These are phyloP conservation scores for Cyberlindnera amylophila DNA, from an alignment of 805 yeast species.

Conservation along the genomic window DNA sequence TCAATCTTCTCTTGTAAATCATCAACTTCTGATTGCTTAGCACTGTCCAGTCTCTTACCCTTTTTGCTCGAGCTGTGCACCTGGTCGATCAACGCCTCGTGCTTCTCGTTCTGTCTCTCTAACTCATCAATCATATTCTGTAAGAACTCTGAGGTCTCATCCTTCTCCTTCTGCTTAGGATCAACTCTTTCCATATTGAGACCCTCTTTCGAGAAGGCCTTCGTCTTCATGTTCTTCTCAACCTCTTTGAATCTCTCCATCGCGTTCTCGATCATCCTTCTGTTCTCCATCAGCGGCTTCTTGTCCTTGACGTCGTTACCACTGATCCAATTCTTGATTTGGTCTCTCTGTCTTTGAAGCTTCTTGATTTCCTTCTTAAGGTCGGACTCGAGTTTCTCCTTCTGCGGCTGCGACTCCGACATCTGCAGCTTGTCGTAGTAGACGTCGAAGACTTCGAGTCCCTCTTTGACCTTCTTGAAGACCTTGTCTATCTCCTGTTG, in stretches of 20 bases:
- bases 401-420: slow-evolving; percentile 80
- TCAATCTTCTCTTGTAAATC: slow-evolving; percentile 61
- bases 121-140: slow-evolving; percentile 73
- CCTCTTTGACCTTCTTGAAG: slow-evolving; percentile 88
- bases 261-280: slow-evolving; percentile 64
- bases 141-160: slow-evolving; percentile 67
- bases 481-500: slow-evolving; percentile 86
- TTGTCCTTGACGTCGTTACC: slow-evolving; percentile 91
- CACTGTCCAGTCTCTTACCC: slow-evolving; percentile 45
- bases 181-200: slow-evolving; percentile 68
- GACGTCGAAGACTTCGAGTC: slow-evolving; percentile 78
- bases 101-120: slow-evolving; percentile 72
- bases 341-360: slow-evolving; percentile 89
- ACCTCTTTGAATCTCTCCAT: slow-evolving; percentile 96
- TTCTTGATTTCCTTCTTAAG: slow-evolving; percentile 93
- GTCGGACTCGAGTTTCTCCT: slow-evolving; percentile 90
- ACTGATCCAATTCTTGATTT: slow-evolving; percentile 90
- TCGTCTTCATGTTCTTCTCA: slow-evolving; percentile 88
- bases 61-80: slow-evolving; percentile 49
- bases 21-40: slow-evolving; percentile 54
- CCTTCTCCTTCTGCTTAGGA: slow-evolving; percentile 77
- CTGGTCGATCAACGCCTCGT: slow-evolving; percentile 67
- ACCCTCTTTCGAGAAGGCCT: slow-evolving; percentile 92
- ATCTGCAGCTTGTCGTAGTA: slow-evolving; percentile 80
- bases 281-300: slow-evolving; percentile 71